These are phyloP conservation scores for Dactylis glomerata DNA, from an alignment of 176 grass and related monocot species.

Conservation along the genomic window DNA sequence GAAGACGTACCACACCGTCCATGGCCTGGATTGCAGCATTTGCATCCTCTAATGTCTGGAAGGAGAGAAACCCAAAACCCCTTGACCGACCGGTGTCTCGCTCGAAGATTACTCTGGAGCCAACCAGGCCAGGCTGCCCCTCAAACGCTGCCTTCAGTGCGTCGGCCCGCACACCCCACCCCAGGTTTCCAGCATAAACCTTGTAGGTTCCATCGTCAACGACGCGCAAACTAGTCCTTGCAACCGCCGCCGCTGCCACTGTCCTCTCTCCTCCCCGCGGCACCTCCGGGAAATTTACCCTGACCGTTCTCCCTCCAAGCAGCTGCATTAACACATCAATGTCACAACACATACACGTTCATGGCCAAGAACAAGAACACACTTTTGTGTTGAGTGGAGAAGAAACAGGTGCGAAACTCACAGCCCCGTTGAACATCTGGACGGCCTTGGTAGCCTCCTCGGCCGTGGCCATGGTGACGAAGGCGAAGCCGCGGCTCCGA, in stretches of 20 bases:
- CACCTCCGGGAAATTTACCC: slow-evolving; percentile 92
- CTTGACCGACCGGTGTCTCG: slow-evolving; percentile 64
- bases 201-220: slow-evolving; percentile 65
- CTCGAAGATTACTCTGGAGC: slow-evolving; percentile 77
- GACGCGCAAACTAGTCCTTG: slow-evolving; percentile 40
- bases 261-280: slow-evolving; percentile 78
- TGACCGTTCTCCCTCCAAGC: slow-evolving; percentile 60
- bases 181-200: slow-evolving; percentile 87
- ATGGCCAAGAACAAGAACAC: not conserved
- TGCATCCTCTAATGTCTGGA: slow-evolving; percentile 58
- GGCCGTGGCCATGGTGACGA: slow-evolving; percentile 77
- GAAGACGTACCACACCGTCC: slow-evolving; percentile 66
- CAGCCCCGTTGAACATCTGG: slow-evolving; percentile 83
- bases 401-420: slow-evolving; percentile 31
- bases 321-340: slow-evolving; percentile 45
- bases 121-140: slow-evolving; percentile 52
- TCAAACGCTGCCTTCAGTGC: slow-evolving; percentile 54
- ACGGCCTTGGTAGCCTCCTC: slow-evolving; percentile 72
- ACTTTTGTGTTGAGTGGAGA: not conserved
- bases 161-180: slow-evolving; percentile 75
- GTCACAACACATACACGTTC: not conserved
- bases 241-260: slow-evolving; percentile 18
- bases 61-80: slow-evolving; percentile 83
- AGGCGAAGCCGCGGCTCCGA: slow-evolving; percentile 82
- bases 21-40: slow-evolving; percentile 62